Base-by-base conservation (phyloP, 495 filamentous ascomycete species). In the Halenospora varia region DNA sequence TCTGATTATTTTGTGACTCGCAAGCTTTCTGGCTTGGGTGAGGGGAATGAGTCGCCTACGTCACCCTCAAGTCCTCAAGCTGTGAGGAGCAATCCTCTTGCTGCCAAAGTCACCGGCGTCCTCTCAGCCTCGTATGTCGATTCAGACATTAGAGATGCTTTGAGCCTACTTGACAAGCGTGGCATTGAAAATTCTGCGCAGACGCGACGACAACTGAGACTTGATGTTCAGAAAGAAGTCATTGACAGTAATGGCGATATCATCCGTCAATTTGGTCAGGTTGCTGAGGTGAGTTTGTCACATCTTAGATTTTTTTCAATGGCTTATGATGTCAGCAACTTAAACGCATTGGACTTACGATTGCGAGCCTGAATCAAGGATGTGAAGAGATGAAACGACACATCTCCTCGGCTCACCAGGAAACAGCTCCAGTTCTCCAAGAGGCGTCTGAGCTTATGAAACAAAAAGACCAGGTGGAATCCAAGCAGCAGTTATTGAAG, bases 121-220 rank as follows among this genome's bases (percentile, higher is more conserved):
- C 83, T 97, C 29, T 96, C 94, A 13, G 83, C 89, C 2, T 96
- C 93, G 0, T 97, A 96, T 71, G 87, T 89, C 26, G 94, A 97
- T 70, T 81, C 88, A 2, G 93, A 97, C 58, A 96, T 97, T 57
- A 83, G 91, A 53, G 88, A 96, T 75, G 87, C 91, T 29, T 77
- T 99, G 26, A 75, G 79, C 51, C 83, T 89, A 0, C 75, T 97
- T 13, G 92, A 96, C 68, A 74, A 82, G 25, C 76, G 86, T 20
- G 82, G 81, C 1, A 69, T 90, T 13, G 75, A 82, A 41, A 97
- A 97, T 66, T 91, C 82, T 8, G 75, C 87, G 8, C 89, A 95
- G 59, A 87, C 87, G 18, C 79, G 94, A 10, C 83, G 94, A 25
- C 85, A 88, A 61, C 71, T 97, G 11, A 82, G 91, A 25, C 72